These are phyloP conservation scores for Xylaria digitata DNA, from an alignment of 2,329 filamentous ascomycete species.

Conservation along the genomic window DNA sequence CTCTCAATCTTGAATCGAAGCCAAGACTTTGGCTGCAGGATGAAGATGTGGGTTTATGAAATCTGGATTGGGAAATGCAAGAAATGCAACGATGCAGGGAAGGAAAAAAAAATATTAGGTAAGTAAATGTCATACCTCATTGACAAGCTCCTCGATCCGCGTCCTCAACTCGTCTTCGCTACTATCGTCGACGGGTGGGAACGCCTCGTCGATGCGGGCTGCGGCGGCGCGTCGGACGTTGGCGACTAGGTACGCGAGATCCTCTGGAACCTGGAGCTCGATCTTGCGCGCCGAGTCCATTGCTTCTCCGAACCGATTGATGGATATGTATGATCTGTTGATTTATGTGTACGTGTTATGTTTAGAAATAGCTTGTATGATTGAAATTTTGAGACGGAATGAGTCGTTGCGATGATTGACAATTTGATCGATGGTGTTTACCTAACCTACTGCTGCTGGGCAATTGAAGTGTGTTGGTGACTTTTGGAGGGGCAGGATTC, in stretches of 20 bases:
- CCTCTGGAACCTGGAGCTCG: constrained; percentile 80
- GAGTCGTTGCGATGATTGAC: neutral
- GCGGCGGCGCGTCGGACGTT: constrained; percentile 76
- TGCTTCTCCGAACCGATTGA: neutral
- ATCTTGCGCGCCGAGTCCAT: constrained; percentile 72
- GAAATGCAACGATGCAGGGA: neutral
- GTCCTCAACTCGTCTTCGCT: constrained; percentile 67
- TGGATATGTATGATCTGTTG: neutral
- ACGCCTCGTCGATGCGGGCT: constrained; percentile 73
- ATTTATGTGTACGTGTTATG: neutral
- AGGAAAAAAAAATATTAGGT: constrained; percentile 18
- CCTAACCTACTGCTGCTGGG: neutral
- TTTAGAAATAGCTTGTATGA: neutral
- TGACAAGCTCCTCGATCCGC: constrained; percentile 69
- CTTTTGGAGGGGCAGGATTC: constrained; percentile 38
- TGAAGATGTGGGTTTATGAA: neutral
- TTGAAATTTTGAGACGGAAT: neutral
- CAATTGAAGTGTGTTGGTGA: constrained; percentile 13
- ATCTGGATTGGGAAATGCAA: constrained; percentile 5
- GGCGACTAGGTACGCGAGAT: constrained; percentile 75
- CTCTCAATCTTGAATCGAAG: neutral
- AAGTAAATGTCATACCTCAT: constrained; percentile 59
- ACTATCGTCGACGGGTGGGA: constrained; percentile 72
- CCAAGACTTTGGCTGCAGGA: constrained; percentile 22
- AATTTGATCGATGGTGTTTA: constrained; percentile 19